Evolutionary conservation across 2,329 filamentous ascomycete species (phyloP).

Genomic region (Colletotrichum cereale): DNA sequence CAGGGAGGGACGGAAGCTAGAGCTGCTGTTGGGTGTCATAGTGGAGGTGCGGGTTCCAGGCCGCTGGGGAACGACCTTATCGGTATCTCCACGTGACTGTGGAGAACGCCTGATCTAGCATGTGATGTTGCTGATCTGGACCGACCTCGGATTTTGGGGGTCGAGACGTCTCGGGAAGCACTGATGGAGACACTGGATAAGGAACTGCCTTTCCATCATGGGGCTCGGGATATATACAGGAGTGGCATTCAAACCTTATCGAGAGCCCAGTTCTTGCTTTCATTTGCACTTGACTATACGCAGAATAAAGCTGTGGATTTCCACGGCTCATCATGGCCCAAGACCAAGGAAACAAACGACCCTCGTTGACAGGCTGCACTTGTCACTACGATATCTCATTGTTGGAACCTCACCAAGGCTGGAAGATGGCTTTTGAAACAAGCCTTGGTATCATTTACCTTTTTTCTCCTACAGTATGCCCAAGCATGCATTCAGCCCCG

Average conservation of each 20-base stretch:
- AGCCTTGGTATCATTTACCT: neutral
- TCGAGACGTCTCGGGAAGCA: neutral
- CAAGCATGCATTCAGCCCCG: neutral
- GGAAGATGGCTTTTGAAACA: neutral
- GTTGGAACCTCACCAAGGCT: neutral
- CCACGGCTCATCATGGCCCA: neutral
- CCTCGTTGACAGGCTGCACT: neutral
- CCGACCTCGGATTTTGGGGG: neutral
- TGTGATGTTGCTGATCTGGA: conserved; percentile 12
- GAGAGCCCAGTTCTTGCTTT: neutral
- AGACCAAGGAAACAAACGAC: neutral
- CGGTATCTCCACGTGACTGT: conserved; percentile 40
- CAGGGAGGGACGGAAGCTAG: conserved; percentile 31
- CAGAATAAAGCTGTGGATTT: neutral
- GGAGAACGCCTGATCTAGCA: conserved; percentile 26
- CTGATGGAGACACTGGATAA: neutral
- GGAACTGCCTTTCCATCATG: neutral
- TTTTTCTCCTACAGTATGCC: neutral
- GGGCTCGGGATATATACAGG: neutral
- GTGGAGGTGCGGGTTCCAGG: conserved; percentile 30
- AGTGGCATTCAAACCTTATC: neutral
- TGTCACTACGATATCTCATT: neutral
- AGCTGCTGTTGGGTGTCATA: conserved; percentile 33
- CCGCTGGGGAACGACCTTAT: conserved; percentile 30
- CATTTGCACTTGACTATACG: neutral